Conservation (phyloP, 768 basidiomycete species). For the Fomitopsis pulvina region DNA sequence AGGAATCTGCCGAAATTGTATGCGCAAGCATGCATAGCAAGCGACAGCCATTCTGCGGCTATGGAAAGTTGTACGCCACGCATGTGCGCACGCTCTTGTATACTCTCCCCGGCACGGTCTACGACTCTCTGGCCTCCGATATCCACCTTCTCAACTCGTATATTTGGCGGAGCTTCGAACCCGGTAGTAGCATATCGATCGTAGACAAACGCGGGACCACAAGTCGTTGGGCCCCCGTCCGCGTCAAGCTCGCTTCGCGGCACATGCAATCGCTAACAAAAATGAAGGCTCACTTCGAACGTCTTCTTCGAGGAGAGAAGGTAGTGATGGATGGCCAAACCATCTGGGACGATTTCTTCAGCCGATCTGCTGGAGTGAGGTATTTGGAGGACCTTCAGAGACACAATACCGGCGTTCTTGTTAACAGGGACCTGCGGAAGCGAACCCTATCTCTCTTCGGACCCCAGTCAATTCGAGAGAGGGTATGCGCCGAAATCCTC, state of each 20-base stretch:
- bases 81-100: slow-evolving; percentile 51
- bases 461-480: slow-evolving; percentile 30
- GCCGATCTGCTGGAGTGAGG: slow-evolving; percentile 28
- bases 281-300: slow-evolving; percentile 57
- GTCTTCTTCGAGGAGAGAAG: slow-evolving; percentile 54
- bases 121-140: slow-evolving; percentile 35
- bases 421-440: slow-evolving; percentile 35
- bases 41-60: slow-evolving; percentile 38
- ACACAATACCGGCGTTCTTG: slow-evolving; percentile 31
- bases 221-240: slow-evolving; percentile 17
- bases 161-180: slow-evolving; percentile 22
- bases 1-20: slow-evolving; percentile 46
- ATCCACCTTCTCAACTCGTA: slow-evolving; percentile 37
- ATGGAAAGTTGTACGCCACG: slow-evolving; percentile 39
- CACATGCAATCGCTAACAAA: slow-evolving; percentile 42
- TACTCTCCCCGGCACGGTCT: slow-evolving; percentile 31
- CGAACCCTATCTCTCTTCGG: slow-evolving; percentile 53
- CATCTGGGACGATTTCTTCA: slow-evolving; percentile 65
- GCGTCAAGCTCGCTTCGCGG: slow-evolving; percentile 45
- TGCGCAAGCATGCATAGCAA: slow-evolving; percentile 41
- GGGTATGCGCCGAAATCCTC: slow-evolving; percentile 40
- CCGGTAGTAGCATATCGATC: slow-evolving; percentile 22
- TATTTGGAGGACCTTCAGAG: slow-evolving; percentile 43
- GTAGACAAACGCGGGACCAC: slow-evolving; percentile 6
- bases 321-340: slow-evolving; percentile 43